Evolutionary conservation across 352 stramenopile genomes (phyloP), one percentile per base, ranked within the genome.

Genomic region (Globisporangium irregulare): DNA sequence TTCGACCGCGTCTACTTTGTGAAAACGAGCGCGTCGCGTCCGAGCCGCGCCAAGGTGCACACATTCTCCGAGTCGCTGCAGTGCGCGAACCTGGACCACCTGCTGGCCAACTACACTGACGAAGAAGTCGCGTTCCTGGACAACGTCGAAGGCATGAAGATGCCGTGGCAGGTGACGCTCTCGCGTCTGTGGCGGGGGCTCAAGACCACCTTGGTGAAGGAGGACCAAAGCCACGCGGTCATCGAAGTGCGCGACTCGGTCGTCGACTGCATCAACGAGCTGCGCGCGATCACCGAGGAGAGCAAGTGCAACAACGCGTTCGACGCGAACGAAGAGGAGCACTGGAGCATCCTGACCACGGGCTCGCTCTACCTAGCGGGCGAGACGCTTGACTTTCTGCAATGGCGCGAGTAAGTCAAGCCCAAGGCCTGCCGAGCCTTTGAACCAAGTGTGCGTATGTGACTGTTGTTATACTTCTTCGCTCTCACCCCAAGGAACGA

Each of bases 1-100:
- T 94, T 93, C 61, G 83, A 91, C 63, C 82, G 74, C 67, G 81
- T 92, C 3, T 91, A 92, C 77, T 93, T 94, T 69, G 89, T 81
- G 36, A 79, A 83, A 1, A 93, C 85, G 34, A 76, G 75, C 32
- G 82, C 84, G 64, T 81, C 74, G 3, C 84, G 86, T 14, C 83
- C 86, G 7, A 91, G 81, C 55, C 67, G 86, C 51, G 85, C 80
- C 24, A 90, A 90, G 71, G 76, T 91, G 43, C 76, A 81, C 63
- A 86, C 81, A 18, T 90, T 92, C 62, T 91, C 81, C 12, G 80
- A 90, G 64, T 80, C 81, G 34, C 74, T 90, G 5, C 24, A 69
- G n/a, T 73, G 73, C 10, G 79, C 81, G 5, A 72, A 70, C 0
- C 73, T 80, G 27, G 61, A 70, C 2, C 27, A 86, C 38, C 63